Base-by-base conservation (phyloP, 2,329 filamentous ascomycete genomes). In the Talaromyces sp. region DNA sequence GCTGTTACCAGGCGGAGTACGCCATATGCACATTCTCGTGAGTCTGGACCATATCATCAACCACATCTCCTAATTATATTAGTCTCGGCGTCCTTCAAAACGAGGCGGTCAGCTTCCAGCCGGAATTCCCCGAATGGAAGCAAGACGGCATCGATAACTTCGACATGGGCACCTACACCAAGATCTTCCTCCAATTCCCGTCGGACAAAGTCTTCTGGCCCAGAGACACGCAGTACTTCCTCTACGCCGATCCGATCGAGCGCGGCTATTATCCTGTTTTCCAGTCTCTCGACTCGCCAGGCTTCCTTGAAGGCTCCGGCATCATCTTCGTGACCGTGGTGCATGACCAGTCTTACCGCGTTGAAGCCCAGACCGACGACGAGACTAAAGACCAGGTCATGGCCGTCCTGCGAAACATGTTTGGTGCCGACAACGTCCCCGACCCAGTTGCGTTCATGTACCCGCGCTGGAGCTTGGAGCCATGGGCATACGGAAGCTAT, bases 81-180 rank as follows among this genome's bases (percentile, higher is more conserved):
- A 54, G 62, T 5, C 73, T 90, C 0, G 88, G 88, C 1, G 87
- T 90, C 0, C 76, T 90, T 0, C 88, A 90, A 69, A 83, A 85
- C 65, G 79, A 85, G 2, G 80, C 77, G 0, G 81, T 90, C 0
- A 71, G 73, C 0, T 91, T 90, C 69, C 69, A 77, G 11, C 88
- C 88, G 0, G 67, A 75, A 5, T 76, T 90, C 0, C 88, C 88
- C 0, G 72, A 72, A 2, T 90, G 87, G 88, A 90, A 91, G 72
- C 77, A 81, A 14, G 80, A 80, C 2, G 84, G 85, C 0, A 88
- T 90, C 58, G 81, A 84, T 2, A 85, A 82, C 40, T 89, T 89
- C 71, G 78, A 80, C 65, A 89, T 90, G 84, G 88, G 84, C 6
- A 89, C 86, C 0, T 91, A 90, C 74, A 90, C 87, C 58, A 91